A percentile compares a stretch with the other conserved stretches of the same genome.
phyloP scores from a whole-genome alignment of 805 yeast genomes.

The Isabelozyma rhagii region DNA sequence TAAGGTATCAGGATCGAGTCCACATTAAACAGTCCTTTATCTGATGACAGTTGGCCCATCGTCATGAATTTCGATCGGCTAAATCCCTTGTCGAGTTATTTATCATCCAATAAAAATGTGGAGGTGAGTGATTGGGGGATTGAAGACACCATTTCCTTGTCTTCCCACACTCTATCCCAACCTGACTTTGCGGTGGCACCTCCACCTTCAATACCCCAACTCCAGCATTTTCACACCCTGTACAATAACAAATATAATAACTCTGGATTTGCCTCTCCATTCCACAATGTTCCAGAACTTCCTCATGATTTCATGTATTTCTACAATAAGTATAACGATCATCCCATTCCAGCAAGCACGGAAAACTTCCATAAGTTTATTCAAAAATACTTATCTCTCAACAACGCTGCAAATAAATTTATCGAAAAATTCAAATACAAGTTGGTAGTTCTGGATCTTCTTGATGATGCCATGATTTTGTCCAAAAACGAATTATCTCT shows the following conservation, averaged over 20 bases:
- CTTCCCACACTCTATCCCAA: conserved; percentile 4
- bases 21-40: too few species aligned
- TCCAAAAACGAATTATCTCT: conserved; percentile 40
- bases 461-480: conserved; percentile 40
- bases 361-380: conserved; percentile 21
- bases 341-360: conserved; percentile 10
- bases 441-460: conserved; percentile 32
- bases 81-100: conserved; percentile 23
- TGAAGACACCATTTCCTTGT: conserved; percentile 17
- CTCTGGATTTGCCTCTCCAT: conserved; percentile 2
- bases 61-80: conserved; percentile 26
- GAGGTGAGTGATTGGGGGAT: conserved; percentile 37
- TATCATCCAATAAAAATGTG: conserved; percentile 8
- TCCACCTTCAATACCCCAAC: not conserved
- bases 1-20: too few species aligned
- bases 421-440: conserved; percentile 43
- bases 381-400: conserved; percentile 23
- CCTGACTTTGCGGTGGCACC: not conserved
- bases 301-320: conserved; percentile 5
- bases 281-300: not conserved
- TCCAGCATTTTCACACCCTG: not conserved
- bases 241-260: conserved; percentile 1
- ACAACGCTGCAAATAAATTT: conserved; percentile 15
- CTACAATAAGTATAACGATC: conserved; percentile 8
- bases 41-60: not conserved